Conservation (phyloP, 2,329 filamentous ascomycete genomes). For the Fusarium sp. region DNA sequence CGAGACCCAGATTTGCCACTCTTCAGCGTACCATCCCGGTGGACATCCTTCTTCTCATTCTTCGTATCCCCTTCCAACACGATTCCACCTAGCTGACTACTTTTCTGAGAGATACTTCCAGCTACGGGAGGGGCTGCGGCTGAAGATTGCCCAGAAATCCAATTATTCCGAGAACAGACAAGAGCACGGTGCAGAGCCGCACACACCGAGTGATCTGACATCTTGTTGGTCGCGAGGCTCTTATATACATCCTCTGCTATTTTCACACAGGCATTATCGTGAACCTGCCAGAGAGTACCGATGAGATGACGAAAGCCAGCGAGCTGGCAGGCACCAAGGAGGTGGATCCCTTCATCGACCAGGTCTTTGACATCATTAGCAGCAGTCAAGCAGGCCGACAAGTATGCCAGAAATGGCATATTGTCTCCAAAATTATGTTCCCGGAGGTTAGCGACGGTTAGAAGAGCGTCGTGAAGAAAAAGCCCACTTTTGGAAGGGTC, state of each 20-base stretch:
- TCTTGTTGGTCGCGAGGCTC: background rate
- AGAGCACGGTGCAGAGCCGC: too few relatives aligned
- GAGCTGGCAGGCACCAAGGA: conserved; percentile 11
- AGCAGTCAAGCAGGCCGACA: background rate
- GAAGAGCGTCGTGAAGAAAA: background rate
- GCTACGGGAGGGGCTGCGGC: too few relatives aligned
- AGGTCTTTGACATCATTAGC: background rate
- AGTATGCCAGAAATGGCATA: conserved; percentile 4
- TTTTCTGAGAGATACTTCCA: too few relatives aligned
- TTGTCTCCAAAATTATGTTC: background rate
- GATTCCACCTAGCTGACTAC: too few relatives aligned
- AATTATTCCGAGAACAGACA: too few relatives aligned
- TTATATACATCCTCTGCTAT: conserved; percentile 1
- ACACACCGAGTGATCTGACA: conserved; percentile 1
- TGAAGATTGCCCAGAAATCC: too few relatives aligned
- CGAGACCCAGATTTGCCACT: too few relatives aligned
- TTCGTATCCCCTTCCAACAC: too few relatives aligned
- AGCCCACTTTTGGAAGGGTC: background rate
- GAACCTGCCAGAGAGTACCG: conserved; percentile 2
- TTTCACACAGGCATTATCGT: conserved; percentile 4
- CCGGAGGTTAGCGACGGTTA: background rate
- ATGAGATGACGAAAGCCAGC: conserved; percentile 5
- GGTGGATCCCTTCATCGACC: conserved; percentile 12
- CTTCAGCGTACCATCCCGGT: too few relatives aligned
- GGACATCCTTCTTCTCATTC: too few relatives aligned